These are phyloP conservation scores for Penicillium cataractarum DNA, from an alignment of 495 filamentous ascomycete species.

Conservation along the genomic window DNA sequence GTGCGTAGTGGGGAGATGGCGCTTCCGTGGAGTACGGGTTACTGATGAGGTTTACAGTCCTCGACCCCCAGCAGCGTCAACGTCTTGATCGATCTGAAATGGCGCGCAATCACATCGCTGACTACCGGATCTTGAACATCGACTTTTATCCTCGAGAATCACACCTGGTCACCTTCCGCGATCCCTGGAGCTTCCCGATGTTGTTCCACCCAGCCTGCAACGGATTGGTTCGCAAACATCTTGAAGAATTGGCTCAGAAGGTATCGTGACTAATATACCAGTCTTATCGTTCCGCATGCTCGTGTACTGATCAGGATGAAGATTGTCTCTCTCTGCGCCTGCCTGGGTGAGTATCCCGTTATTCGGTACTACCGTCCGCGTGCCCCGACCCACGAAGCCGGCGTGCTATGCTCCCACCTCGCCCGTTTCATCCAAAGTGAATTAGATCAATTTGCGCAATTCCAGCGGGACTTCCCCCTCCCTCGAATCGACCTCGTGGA, in stretches of 20 bases:
- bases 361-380: conserved; percentile 86
- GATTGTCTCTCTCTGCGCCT: conserved; percentile 83
- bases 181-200: conserved; percentile 92
- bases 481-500: conserved; percentile 76
- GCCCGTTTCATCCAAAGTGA: conserved; percentile 92
- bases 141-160: conserved; percentile 92
- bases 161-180: conserved; percentile 84
- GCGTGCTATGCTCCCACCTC: conserved; percentile 81
- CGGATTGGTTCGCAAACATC: conserved; percentile 74
- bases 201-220: conserved; percentile 92
- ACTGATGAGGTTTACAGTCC: conserved; percentile 43
- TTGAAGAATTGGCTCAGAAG: conserved; percentile 85
- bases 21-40: conserved; percentile 8
- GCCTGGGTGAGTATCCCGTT: conserved; percentile 83
- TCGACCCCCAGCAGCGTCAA: conserved; percentile 56
- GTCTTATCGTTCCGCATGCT: neutral
- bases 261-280: conserved; percentile 44
- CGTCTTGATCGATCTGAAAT: conserved; percentile 60
- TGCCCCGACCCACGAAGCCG: conserved; percentile 79
- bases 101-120: conserved; percentile 72
- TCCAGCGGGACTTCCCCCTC: conserved; percentile 83
- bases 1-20: conserved; percentile 46
- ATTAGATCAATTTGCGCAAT: conserved; percentile 82
- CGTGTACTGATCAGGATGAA: conserved; percentile 43
- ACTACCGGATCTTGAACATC: conserved; percentile 74